phyloP scores from a whole-genome alignment of 2,329 filamentous ascomycete genomes.

The Trichophyton equinum region DNA sequence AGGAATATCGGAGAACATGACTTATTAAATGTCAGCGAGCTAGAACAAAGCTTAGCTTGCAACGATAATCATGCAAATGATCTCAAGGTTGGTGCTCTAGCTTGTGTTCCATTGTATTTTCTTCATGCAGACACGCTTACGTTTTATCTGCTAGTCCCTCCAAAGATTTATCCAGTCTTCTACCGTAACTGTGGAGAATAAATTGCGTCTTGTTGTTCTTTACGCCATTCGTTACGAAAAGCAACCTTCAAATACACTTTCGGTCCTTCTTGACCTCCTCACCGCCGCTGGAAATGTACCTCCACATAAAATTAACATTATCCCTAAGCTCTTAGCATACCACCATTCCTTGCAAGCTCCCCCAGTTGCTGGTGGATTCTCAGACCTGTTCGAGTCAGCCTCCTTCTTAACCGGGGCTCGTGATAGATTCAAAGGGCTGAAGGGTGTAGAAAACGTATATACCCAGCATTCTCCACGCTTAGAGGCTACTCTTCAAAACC shows the following conservation, averaged over 20 bases:
- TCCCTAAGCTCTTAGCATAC: constrained; percentile 72
- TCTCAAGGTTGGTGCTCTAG: constrained; percentile 55
- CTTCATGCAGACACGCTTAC: not conserved
- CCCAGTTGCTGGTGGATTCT: constrained; percentile 63
- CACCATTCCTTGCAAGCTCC: constrained; percentile 74
- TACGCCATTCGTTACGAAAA: constrained; percentile 89
- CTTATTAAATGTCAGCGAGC: constrained; percentile 87
- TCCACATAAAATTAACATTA: constrained; percentile 60
- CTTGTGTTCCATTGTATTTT: not conserved
- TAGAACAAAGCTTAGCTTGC: constrained; percentile 92
- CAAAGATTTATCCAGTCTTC: constrained; percentile 77
- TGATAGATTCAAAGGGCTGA: constrained; percentile 82
- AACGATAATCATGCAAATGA: constrained; percentile 89
- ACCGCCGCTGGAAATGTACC: constrained; percentile 71
- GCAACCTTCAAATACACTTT: constrained; percentile 67
- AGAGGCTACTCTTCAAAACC: constrained; percentile 75
- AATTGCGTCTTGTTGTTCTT: constrained; percentile 80
- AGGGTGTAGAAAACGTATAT: constrained; percentile 97
- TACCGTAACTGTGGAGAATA: constrained; percentile 64
- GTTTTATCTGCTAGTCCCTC: constrained; percentile 45
- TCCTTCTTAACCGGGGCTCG: constrained; percentile 84
- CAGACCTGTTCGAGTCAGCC: constrained; percentile 81
- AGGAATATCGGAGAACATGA: constrained; percentile 74
- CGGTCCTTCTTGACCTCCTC: constrained; percentile 77
- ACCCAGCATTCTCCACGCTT: constrained; percentile 89